These are phyloP conservation scores for Setomelanomma holmii DNA, from an alignment of 2,329 filamentous ascomycete genomes.

Conservation along the genomic window DNA sequence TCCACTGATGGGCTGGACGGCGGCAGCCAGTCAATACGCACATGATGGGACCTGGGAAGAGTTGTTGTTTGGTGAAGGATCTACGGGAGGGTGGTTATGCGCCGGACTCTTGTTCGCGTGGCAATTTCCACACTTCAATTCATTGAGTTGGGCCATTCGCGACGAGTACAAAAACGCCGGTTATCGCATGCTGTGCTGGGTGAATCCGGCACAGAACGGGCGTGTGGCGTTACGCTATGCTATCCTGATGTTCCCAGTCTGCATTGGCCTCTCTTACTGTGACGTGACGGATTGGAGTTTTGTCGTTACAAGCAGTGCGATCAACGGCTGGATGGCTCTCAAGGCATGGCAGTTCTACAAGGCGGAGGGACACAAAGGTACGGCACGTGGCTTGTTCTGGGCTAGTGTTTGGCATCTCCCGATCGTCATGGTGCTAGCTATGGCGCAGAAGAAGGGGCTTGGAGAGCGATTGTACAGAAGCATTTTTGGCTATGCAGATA, in stretches of 20 bases:
- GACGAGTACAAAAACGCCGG: conserved; percentile 82
- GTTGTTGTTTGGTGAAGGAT: conserved; percentile 73
- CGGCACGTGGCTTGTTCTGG: conserved; percentile 89
- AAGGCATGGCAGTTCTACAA: conserved; percentile 85
- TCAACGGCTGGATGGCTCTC: conserved; percentile 85
- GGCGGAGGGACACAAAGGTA: conserved; percentile 77
- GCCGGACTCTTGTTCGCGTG: conserved; percentile 87
- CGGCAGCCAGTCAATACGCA: conserved; percentile 87
- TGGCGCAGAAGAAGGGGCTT: conserved; percentile 89
- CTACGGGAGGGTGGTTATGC: conserved; percentile 85
- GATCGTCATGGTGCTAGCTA: conserved; percentile 84
- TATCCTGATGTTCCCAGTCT: conserved; percentile 84
- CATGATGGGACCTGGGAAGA: conserved; percentile 71
- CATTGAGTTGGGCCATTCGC: conserved; percentile 84
- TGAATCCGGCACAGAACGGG: conserved; percentile 82
- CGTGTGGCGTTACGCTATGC: conserved; percentile 90
- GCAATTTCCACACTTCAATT: conserved; percentile 99
- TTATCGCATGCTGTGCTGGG: conserved; percentile 80
- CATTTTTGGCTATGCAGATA: conserved; percentile 40
- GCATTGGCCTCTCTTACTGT: conserved; percentile 76
- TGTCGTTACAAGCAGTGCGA: conserved; percentile 76
- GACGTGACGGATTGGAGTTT: conserved; percentile 89
- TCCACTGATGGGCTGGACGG: conserved; percentile 97
- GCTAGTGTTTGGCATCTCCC: conserved; percentile 97
- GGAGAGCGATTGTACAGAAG: conserved; percentile 41